phyloP scores from a whole-genome alignment of 2,329 filamentous ascomycete species.

The Ascocoryne sarcoides region DNA sequence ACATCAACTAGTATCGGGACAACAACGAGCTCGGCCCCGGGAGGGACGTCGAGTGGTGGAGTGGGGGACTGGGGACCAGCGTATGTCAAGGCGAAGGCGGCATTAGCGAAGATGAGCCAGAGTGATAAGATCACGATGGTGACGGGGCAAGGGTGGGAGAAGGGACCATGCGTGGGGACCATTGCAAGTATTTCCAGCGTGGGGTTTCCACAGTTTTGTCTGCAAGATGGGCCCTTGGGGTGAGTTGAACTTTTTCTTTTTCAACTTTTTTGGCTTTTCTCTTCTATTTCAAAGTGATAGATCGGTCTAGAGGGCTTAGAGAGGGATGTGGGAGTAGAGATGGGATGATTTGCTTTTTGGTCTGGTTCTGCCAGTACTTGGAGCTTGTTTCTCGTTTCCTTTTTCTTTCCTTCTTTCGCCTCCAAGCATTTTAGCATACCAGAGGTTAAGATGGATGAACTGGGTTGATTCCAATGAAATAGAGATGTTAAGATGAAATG shows the following conservation, averaged over 20 bases:
- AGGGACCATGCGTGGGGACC: conserved; percentile 60
- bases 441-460: too few species aligned
- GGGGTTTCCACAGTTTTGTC: conserved; percentile 63
- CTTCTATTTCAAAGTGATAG: too few species aligned
- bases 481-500: too few species aligned
- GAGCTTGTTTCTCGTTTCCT: too few species aligned
- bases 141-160: conserved; percentile 67
- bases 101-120: conserved; percentile 62
- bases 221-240: conserved; percentile 75
- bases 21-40: conserved; percentile 11
- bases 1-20: conserved; percentile 2
- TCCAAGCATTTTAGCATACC: too few species aligned
- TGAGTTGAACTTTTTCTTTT: conserved; percentile 6
- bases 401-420: too few species aligned
- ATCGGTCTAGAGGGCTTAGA: neutral
- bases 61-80: conserved; percentile 52
- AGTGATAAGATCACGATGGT: conserved; percentile 74
- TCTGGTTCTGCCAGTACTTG: too few species aligned
- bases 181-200: conserved; percentile 47
- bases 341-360: too few species aligned
- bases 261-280: neutral
- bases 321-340: neutral
- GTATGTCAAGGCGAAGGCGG: conserved; percentile 57
- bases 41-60: conserved; percentile 1
- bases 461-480: too few species aligned